phyloP scores from a whole-genome alignment of 1,139 yeast species.

The Zygoascus sp. region DNA sequence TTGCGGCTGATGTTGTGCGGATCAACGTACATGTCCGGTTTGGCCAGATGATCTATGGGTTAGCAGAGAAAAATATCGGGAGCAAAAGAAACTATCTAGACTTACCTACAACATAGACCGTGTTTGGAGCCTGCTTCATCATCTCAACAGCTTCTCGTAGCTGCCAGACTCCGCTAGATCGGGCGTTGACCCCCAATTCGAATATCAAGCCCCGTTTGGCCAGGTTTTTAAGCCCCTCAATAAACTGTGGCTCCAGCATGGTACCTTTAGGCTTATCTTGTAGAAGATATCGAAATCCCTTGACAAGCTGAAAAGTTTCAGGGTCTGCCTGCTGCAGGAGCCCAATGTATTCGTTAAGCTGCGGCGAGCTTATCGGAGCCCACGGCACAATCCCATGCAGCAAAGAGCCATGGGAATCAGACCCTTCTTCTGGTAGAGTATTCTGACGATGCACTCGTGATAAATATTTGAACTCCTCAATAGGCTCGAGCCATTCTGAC shows the following conservation, averaged over 20 bases:
- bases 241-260: constrained; percentile 31
- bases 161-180: constrained; percentile 40
- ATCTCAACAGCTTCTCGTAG: constrained; percentile 34
- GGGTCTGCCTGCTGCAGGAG: constrained; percentile 14
- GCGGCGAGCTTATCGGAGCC: constrained; percentile 20
- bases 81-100: constrained; percentile 14
- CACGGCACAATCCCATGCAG: constrained; percentile 18
- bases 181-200: constrained; percentile 43
- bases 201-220: constrained; percentile 30
- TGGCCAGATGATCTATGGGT: constrained; percentile 36
- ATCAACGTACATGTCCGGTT: constrained; percentile 34
- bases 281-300: constrained; percentile 41
- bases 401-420: constrained; percentile 14
- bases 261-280: constrained; percentile 41
- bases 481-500: constrained; percentile 24
- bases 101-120: constrained; percentile 32
- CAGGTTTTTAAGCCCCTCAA: constrained; percentile 36
- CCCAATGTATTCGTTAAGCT: constrained; percentile 19
- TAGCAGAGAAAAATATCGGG: not conserved
- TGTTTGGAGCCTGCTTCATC: constrained; percentile 24
- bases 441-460: constrained; percentile 19
- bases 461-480: constrained; percentile 31
- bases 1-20: not conserved
- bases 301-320: constrained; percentile 21
- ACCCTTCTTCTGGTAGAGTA: not conserved